A percentile compares a stretch with the other conserved stretches of the same genome.
Evolutionary conservation across 257 asterid species (phyloP).

Genomic region (Fraxinus cuspidata): DNA sequence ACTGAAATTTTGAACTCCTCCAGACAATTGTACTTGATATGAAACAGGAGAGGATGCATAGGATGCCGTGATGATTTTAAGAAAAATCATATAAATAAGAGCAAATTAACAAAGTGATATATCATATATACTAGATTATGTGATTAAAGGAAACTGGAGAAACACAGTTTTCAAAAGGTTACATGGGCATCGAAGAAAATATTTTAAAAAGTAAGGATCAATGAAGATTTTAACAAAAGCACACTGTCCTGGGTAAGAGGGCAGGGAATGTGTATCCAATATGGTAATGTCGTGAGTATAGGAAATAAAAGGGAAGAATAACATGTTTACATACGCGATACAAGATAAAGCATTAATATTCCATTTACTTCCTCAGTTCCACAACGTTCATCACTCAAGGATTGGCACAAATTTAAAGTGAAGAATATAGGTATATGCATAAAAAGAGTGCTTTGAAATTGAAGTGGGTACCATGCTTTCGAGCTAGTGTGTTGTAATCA

Average conservation of each 20-base stretch:
- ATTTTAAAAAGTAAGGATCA: not conserved
- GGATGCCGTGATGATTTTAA: not conserved
- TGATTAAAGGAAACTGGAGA: not conserved
- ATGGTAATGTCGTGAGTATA: not conserved
- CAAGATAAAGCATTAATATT: not conserved
- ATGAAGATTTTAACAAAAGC: not conserved
- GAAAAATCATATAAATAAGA: not conserved
- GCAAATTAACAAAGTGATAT: too few species aligned
- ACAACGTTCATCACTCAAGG: not conserved
- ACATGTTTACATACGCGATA: not conserved
- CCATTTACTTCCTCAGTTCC: not conserved
- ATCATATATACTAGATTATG: not conserved
- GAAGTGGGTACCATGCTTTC: not conserved
- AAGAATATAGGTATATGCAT: not conserved
- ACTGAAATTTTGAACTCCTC: constrained; percentile 9
- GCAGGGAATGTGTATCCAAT: not conserved
- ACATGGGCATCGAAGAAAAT: not conserved
- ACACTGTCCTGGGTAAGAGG: not conserved
- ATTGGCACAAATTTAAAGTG: not conserved
- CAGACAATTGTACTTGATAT: constrained; percentile 14
- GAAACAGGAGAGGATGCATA: constrained; percentile 14
- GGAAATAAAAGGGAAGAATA: not conserved
- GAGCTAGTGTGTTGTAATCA: not conserved
- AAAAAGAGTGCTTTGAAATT: not conserved
- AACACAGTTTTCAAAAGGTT: constrained; percentile 13